phyloP scores from a whole-genome alignment of 495 filamentous ascomycete species.

The Tuber calosporum region DNA sequence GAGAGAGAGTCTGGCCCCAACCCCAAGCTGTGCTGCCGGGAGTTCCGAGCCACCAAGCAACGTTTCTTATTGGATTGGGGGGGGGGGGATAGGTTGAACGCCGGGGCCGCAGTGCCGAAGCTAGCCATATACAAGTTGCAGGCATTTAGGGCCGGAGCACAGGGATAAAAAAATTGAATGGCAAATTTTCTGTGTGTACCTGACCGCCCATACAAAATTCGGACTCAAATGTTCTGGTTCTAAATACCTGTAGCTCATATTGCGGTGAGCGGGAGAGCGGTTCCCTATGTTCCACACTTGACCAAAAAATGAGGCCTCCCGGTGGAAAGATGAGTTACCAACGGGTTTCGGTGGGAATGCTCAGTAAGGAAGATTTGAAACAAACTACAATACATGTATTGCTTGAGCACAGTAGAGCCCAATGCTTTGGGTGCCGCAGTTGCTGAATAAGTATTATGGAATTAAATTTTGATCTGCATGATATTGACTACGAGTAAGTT shows the following conservation, averaged over 20 bases:
- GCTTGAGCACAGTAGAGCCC: not conserved
- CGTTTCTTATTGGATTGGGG: not conserved
- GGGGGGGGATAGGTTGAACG: not conserved
- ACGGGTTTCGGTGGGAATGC: not conserved
- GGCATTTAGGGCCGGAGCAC: too few relatives aligned
- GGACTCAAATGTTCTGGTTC: too few relatives aligned
- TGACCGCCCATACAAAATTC: too few relatives aligned
- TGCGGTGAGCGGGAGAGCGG: not conserved
- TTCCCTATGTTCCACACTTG: not conserved
- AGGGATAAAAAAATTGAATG: too few relatives aligned
- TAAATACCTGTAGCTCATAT: too few relatives aligned
- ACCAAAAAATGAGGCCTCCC: not conserved
- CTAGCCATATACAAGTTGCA: too few relatives aligned
- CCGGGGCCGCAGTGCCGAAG: not conserved
- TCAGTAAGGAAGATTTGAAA: not conserved
- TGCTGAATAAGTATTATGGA: not conserved
- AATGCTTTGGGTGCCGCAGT: not conserved
- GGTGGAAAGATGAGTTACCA: not conserved
- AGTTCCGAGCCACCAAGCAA: not conserved
- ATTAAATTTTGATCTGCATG: too few relatives aligned
- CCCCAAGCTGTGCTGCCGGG: not conserved
- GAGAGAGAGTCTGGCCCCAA: not conserved
- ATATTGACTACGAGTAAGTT: too few relatives aligned
- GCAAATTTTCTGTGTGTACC: too few relatives aligned
- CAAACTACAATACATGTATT: not conserved